Evolutionary conservation across 2,329 filamentous ascomycete species (phyloP).

Genomic region (Aspergillus fructus): DNA sequence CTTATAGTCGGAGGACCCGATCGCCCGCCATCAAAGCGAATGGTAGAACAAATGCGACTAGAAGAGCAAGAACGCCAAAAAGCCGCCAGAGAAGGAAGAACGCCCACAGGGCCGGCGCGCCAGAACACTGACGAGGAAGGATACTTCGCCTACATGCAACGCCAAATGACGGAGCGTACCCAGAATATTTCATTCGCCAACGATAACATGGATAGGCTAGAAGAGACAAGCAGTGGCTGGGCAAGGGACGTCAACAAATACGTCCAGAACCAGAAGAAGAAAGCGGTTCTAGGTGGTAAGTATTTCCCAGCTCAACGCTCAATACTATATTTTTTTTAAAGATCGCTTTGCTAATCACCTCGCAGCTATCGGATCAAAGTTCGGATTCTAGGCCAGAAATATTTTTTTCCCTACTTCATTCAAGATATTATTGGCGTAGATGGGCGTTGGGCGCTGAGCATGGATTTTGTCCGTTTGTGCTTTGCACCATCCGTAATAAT

Average conservation of each 20-base stretch:
- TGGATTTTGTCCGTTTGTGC: neutral
- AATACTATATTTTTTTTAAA: neutral
- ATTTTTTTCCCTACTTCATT: neutral
- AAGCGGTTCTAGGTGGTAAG: slow-evolving; percentile 68
- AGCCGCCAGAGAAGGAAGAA: slow-evolving; percentile 37
- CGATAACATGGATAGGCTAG: slow-evolving; percentile 79
- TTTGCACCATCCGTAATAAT: neutral
- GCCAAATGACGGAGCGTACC: slow-evolving; percentile 86
- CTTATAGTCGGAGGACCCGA: slow-evolving; percentile 74
- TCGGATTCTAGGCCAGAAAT: slow-evolving; percentile 35
- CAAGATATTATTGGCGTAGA: neutral
- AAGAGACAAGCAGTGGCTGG: slow-evolving; percentile 79
- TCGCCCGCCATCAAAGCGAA: slow-evolving; percentile 82
- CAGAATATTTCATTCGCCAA: slow-evolving; percentile 81
- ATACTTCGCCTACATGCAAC: slow-evolving; percentile 75
- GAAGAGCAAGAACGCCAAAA: slow-evolving; percentile 63
- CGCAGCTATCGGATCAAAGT: slow-evolving; percentile 43
- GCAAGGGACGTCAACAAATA: slow-evolving; percentile 86
- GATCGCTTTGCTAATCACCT: slow-evolving; percentile 4
- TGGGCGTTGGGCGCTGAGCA: neutral
- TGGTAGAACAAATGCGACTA: slow-evolving; percentile 74
- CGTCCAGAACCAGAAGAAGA: slow-evolving; percentile 82
- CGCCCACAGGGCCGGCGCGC: slow-evolving; percentile 22
- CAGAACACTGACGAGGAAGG: slow-evolving; percentile 57
- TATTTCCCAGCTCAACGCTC: neutral